Conservation (phyloP, 345 rosid genomes). For the Salix viminalis region DNA sequence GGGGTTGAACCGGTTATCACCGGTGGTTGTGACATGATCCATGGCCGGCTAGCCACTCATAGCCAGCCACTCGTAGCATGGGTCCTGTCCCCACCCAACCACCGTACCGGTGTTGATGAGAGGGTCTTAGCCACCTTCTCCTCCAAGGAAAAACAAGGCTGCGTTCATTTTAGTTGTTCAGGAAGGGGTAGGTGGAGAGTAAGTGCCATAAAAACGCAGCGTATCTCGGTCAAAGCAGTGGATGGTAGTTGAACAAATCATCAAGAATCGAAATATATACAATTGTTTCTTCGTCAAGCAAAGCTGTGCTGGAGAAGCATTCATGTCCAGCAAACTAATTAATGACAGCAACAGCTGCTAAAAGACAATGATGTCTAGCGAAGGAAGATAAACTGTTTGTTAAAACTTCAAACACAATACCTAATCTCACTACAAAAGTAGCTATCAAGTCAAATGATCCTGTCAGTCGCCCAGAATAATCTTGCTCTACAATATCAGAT, state of each 20-base stretch:
- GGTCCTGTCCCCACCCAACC: slow-evolving; percentile 9
- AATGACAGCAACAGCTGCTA: not conserved
- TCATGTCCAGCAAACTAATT: not conserved
- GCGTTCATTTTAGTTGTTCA: slow-evolving; percentile 6
- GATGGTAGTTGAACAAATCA: slow-evolving; percentile 27
- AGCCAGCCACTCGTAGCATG: not conserved
- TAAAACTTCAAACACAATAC: slow-evolving; percentile 28
- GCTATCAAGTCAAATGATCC: slow-evolving; percentile 11
- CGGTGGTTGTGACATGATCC: not conserved
- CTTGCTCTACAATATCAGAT: not conserved
- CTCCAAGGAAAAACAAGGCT: not conserved
- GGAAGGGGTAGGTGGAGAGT: not conserved
- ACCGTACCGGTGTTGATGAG: not conserved
- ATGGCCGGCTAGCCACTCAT: not conserved
- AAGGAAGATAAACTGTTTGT: slow-evolving; percentile 16
- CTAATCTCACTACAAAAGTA: not conserved
- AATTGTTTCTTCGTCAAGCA: slow-evolving; percentile 29
- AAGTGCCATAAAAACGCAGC: slow-evolving; percentile 2
- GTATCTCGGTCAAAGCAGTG: slow-evolving; percentile 5
- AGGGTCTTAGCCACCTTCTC: slow-evolving; percentile 5
- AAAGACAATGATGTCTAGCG: not conserved
- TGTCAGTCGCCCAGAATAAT: slow-evolving; percentile 6
- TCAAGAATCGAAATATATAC: not conserved
- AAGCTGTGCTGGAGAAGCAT: slow-evolving; percentile 14
- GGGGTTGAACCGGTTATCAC: not conserved